phyloP scores from a whole-genome alignment of 306 rosid species.

The Fragaria vesca region DNA sequence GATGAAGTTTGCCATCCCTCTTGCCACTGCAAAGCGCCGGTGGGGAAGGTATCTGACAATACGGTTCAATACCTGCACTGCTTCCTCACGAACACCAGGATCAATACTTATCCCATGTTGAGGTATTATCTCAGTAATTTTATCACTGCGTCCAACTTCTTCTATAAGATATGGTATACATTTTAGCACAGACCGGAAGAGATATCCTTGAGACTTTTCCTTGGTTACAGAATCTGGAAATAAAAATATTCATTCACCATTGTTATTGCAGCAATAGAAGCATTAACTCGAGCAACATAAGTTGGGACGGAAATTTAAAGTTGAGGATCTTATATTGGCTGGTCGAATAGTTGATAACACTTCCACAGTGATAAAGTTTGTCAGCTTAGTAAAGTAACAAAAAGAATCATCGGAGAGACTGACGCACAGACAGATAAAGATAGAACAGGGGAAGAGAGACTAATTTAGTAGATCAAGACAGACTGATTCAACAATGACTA shows the following conservation, averaged over 20 bases:
- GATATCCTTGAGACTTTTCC: conserved; percentile 97
- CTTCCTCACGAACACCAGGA: conserved; percentile 99
- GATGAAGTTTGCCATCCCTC: conserved; percentile 95
- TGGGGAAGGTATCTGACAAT: conserved; percentile 89
- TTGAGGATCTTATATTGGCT: conserved; percentile 4
- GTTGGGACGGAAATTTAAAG: not conserved
- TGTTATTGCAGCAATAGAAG: conserved; percentile 23
- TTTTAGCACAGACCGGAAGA: conserved; percentile 92
- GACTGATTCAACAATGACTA: not conserved
- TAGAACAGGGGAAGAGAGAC: not conserved
- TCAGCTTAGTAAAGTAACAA: not conserved
- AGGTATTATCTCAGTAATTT: conserved; percentile 97
- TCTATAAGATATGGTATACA: conserved; percentile 97
- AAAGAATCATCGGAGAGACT: not conserved
- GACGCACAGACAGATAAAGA: not conserved
- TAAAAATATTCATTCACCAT: conserved; percentile 20
- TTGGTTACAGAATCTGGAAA: conserved; percentile 90
- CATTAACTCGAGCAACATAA: not conserved
- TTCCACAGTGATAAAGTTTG: not conserved
- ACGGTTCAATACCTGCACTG: conserved; percentile 91
- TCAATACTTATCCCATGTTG: conserved; percentile 99
- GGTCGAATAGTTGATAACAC: not conserved
- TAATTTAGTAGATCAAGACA: not conserved
- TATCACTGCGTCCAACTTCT: conserved; percentile 97
- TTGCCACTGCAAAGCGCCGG: conserved; percentile 97